Evolutionary conservation across 2,329 filamentous ascomycete species (phyloP), one percentile per base, ranked within the genome.

Genomic region (Monilinia fructigena): DNA sequence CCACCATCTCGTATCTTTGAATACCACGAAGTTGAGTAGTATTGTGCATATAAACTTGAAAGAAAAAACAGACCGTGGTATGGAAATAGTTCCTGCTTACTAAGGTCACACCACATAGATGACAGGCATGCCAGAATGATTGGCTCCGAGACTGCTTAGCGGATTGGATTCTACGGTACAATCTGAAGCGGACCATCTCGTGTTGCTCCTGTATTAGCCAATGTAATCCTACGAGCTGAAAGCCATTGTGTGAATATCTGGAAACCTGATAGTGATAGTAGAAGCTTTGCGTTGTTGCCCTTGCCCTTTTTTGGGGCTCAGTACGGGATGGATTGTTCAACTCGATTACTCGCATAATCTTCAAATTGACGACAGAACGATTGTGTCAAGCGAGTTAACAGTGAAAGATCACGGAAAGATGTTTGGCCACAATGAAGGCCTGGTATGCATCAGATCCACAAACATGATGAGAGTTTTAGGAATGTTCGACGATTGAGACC

Each of bases 391-490:
- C 28, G 28, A 60, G 56, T 23, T 16, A 38, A 60, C 0, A 38
- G 31, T 60, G 20, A 23, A 50, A 23, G 20, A 40, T 40, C n/a
- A 45, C 23, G 45, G 26, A 28, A 28, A 45, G 5, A 28, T 10
- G 28, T 28, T 20, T 23, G 18, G 5, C 18, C 38, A 42, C 11
- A 2, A 23, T 6, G 26, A 45, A 42, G 20, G 4, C 45, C 12
- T 20, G 38, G 38, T 20, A 58, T 58, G 38, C 38, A 50, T 60
- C 45, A 38, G 45, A 50, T 47, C n/a, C 56, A 28, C 55, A 55
- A n/a, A 35, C 26, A 48, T 4, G 12, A 48, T 7, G 23, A 35
- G 31, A 35, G 0, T 18, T 18, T 60, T 23, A 14, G 12, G n/a
- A n/a, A 23, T 48, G 23, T 50, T 47, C 16, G 18, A 5, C 28